Evolutionary conservation across 176 grass and related monocot genomes (phyloP).

Genomic region (Bonia amplexicaulis): DNA sequence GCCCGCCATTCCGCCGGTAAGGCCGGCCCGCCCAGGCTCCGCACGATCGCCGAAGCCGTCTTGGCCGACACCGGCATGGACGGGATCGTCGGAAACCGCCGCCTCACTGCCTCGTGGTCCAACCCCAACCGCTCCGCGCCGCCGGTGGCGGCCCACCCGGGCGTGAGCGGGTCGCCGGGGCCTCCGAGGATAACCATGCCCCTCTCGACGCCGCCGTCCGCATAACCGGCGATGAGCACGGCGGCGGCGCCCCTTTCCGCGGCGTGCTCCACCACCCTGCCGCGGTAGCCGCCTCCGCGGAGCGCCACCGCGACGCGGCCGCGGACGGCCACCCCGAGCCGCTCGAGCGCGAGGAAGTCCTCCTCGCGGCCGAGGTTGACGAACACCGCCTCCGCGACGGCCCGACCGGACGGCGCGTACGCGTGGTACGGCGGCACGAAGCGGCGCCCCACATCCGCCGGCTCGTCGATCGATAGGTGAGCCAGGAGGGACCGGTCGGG

Average conservation of each 20-base stretch:
- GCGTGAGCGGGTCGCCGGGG: slow-evolving; percentile 72
- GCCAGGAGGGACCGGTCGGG: slow-evolving; percentile 35
- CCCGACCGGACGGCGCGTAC: slow-evolving; percentile 61
- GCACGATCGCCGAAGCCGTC: slow-evolving; percentile 51
- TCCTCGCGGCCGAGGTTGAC: slow-evolving; percentile 79
- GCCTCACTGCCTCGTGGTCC: slow-evolving; percentile 40
- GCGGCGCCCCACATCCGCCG: slow-evolving; percentile 40
- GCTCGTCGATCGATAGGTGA: slow-evolving; percentile 51
- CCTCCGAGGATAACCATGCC: slow-evolving; percentile 68
- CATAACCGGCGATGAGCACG: slow-evolving; percentile 51
- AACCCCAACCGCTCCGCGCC: slow-evolving; percentile 46
- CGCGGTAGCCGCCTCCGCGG: slow-evolving; percentile 61
- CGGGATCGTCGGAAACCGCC: slow-evolving; percentile 67
- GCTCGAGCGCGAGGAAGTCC: slow-evolving; percentile 53
- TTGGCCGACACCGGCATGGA: slow-evolving; percentile 75
- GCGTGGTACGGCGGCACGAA: slow-evolving; percentile 74
- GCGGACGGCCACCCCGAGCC: slow-evolving; percentile 44
- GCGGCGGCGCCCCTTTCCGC: slow-evolving; percentile 62
- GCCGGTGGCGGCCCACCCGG: slow-evolving; percentile 63
- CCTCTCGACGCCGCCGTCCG: slow-evolving; percentile 78
- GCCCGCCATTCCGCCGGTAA: slow-evolving; percentile 49
- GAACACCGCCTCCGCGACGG: slow-evolving; percentile 62
- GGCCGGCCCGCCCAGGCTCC: slow-evolving; percentile 48
- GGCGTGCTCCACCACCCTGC: slow-evolving; percentile 60
- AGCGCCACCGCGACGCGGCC: slow-evolving; percentile 50